Evolutionary conservation across 176 grass and related monocot genomes (phyloP).

Genomic region (Raddia guianensis): DNA sequence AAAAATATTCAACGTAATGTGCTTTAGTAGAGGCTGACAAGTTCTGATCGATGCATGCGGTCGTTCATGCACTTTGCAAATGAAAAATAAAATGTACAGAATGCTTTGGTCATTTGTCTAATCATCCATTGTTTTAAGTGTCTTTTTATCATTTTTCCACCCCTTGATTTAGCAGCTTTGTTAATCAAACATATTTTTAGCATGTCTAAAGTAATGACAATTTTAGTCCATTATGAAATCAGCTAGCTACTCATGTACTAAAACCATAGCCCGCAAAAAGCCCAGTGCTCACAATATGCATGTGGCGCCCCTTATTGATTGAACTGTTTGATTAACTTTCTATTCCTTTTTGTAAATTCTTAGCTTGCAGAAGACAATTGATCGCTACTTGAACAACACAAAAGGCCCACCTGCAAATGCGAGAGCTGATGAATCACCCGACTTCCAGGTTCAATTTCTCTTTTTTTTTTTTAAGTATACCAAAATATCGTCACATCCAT

Average conservation of each 20-base stretch:
- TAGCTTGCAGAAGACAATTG: constrained; percentile 79
- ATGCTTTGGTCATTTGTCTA: not conserved
- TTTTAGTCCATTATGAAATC: not conserved
- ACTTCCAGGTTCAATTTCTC: constrained; percentile 36
- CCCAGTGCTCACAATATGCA: not conserved
- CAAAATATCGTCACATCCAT: not conserved
- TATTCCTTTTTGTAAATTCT: constrained; percentile 13
- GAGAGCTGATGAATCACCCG: constrained; percentile 22
- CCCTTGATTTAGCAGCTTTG: not conserved
- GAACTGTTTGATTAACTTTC: not conserved
- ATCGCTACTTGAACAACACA: constrained; percentile 62
- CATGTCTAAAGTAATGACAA: not conserved
- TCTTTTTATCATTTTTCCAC: not conserved
- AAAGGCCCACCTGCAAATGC: constrained; percentile 28
- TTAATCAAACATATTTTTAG: not conserved
- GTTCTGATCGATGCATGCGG: not conserved
- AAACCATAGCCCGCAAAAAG: not conserved
- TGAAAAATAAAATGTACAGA: not conserved
- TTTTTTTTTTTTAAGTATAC: not conserved
- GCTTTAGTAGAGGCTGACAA: not conserved
- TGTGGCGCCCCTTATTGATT: not conserved
- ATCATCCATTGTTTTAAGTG: not conserved
- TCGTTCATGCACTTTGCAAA: not conserved
- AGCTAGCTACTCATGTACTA: not conserved
- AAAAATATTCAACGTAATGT: not conserved